These are phyloP conservation scores for Sugiyamaella pinicola DNA, from an alignment of 1,139 yeast genomes.

Conservation along the genomic window DNA sequence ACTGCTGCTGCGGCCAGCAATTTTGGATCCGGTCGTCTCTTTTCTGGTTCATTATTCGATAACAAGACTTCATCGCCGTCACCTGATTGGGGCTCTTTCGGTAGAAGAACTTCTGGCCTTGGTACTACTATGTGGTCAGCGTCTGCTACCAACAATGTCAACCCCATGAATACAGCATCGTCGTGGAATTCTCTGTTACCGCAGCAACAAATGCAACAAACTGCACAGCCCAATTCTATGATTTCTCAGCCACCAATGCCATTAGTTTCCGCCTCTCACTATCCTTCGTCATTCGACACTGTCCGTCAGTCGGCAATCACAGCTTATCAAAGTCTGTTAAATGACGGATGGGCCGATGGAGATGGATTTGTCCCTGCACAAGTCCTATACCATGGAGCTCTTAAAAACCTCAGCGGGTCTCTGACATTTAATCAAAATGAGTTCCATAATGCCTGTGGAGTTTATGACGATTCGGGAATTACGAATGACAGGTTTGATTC, in stretches of 20 bases:
- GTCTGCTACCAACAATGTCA: background rate
- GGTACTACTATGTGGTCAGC: constrained; percentile 22
- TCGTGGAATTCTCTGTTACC: constrained; percentile 7
- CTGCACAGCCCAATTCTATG: background rate
- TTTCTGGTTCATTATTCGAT: constrained; percentile 15
- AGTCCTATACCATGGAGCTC: constrained; percentile 39
- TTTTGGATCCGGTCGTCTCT: constrained; percentile 11
- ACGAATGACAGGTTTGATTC: constrained; percentile 34
- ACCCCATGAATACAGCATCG: background rate
- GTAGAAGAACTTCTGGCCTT: constrained; percentile 15
- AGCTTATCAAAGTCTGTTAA: constrained; percentile 33
- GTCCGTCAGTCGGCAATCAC: constrained; percentile 35
- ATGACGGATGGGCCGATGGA: constrained; percentile 34
- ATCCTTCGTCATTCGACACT: constrained; percentile 3
- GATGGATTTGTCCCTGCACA: constrained; percentile 44
- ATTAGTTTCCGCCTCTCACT: constrained; percentile 1
- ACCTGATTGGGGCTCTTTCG: constrained; percentile 15
- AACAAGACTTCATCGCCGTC: constrained; percentile 7
- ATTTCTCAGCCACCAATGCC: background rate
- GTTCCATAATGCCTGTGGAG: constrained; percentile 38
- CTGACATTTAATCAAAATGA: constrained; percentile 36
- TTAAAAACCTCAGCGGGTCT: constrained; percentile 29
- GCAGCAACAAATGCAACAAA: background rate
- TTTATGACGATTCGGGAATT: constrained; percentile 20
- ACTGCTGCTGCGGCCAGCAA: background rate